These are phyloP conservation scores for Plasmodium billcollinsi DNA, from an alignment of 169 alveolate genomes.

Conservation along the genomic window DNA sequence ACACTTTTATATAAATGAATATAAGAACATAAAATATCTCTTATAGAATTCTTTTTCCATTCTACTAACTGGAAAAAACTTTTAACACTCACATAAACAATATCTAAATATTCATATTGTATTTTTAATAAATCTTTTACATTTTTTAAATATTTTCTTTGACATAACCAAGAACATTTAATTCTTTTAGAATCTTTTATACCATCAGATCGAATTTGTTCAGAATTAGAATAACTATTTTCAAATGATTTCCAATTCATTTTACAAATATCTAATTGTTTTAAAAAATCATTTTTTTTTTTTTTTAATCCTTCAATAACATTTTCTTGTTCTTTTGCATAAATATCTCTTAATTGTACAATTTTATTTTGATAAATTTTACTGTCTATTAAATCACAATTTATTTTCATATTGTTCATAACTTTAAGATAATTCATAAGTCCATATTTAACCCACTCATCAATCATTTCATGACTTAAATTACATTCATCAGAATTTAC, in stretches of 20 bases:
- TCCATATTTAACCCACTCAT: slow-evolving; percentile 64
- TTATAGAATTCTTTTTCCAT: slow-evolving; percentile 65
- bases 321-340: slow-evolving; percentile 71
- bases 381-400: slow-evolving; percentile 52
- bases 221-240: slow-evolving; percentile 77
- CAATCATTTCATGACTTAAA: slow-evolving; percentile 24
- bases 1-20: slow-evolving; percentile 63
- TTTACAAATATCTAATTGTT: slow-evolving; percentile 68
- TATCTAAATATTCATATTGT: slow-evolving; percentile 73
- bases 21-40: slow-evolving; percentile 65
- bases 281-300: slow-evolving; percentile 64
- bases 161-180: slow-evolving; percentile 77
- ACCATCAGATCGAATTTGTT: slow-evolving; percentile 62
- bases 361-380: slow-evolving; percentile 54
- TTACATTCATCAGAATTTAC: slow-evolving; percentile 17
- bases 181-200: slow-evolving; percentile 53
- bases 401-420: slow-evolving; percentile 56
- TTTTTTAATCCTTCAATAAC: slow-evolving; percentile 51
- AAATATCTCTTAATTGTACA: slow-evolving; percentile 30
- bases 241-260: slow-evolving; percentile 68
- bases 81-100: slow-evolving; percentile 30
- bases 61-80: slow-evolving; percentile 64
- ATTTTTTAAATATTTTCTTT: slow-evolving; percentile 67
- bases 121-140: slow-evolving; percentile 63
- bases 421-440: slow-evolving; percentile 54